phyloP scores from a whole-genome alignment of 805 yeast genomes.

The Cyberlindnera japonica region DNA sequence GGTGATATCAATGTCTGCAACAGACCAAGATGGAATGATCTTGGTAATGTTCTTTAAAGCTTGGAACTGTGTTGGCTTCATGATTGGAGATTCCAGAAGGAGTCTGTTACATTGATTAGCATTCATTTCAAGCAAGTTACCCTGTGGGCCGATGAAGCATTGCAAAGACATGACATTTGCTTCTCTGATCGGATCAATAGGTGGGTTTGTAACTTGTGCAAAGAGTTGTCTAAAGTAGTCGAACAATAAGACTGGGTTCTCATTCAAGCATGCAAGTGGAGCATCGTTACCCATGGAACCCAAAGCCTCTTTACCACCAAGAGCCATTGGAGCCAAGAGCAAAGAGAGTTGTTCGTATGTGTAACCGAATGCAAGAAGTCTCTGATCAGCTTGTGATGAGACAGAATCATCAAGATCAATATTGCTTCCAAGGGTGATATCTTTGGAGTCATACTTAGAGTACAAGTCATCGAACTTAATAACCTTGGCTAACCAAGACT shows the following conservation, averaged over 20 bases:
- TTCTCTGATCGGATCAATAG: slow-evolving; percentile 97
- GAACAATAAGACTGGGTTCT: slow-evolving; percentile 84
- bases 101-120: slow-evolving; percentile 89
- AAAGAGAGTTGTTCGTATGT: slow-evolving; percentile 88
- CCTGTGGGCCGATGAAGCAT: slow-evolving; percentile 98
- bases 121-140: slow-evolving; percentile 88
- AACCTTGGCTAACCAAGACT: slow-evolving; percentile 87
- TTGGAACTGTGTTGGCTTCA: slow-evolving; percentile 65
- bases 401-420: slow-evolving; percentile 28
- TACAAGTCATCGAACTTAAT: slow-evolving; percentile 77
- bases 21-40: slow-evolving; percentile 85
- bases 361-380: slow-evolving; percentile 84
- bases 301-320: slow-evolving; percentile 85
- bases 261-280: slow-evolving; percentile 90
- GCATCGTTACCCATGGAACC: slow-evolving; percentile 99
- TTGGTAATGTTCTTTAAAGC: slow-evolving; percentile 70
- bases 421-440: slow-evolving; percentile 16
- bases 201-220: slow-evolving; percentile 98
- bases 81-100: slow-evolving; percentile 76
- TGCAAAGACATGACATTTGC: slow-evolving; percentile 95
- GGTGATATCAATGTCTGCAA: slow-evolving; percentile 80
- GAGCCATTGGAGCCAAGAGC: slow-evolving; percentile 89
- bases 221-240: slow-evolving; percentile 95
- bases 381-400: slow-evolving; percentile 69
- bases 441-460: slow-evolving; percentile 43